A percentile compares a stretch with the other conserved stretches of the same genome.
These are phyloP conservation scores for Hevea brasiliensis DNA, from an alignment of 345 rosid genomes.

Conservation along the genomic window DNA sequence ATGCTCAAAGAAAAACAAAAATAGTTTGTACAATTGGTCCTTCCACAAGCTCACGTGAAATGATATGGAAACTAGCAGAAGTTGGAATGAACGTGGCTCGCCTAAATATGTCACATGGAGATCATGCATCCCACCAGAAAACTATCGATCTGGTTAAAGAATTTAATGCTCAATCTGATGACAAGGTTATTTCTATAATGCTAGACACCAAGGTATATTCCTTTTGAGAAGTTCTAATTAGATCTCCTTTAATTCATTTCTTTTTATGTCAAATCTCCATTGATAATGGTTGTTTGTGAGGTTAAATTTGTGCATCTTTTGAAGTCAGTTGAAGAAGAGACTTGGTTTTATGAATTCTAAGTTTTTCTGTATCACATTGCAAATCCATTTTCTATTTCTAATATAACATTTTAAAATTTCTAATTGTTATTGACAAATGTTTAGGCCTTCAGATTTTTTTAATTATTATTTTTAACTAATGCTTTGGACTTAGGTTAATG, in stretches of 20 bases:
- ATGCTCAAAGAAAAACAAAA: slow-evolving; percentile 71
- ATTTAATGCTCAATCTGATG: slow-evolving; percentile 75
- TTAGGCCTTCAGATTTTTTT: background rate
- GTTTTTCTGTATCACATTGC: background rate
- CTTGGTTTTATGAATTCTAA: background rate
- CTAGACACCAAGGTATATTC: slow-evolving; percentile 82
- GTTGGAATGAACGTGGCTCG: slow-evolving; percentile 96
- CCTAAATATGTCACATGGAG: slow-evolving; percentile 95
- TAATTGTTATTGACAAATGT: background rate
- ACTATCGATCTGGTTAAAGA: slow-evolving; percentile 88
- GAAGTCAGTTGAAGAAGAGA: background rate
- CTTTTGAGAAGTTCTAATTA: background rate
- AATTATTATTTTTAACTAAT: too few relatives aligned
- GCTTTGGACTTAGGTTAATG: background rate
- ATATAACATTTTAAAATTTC: background rate
- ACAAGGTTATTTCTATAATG: slow-evolving; percentile 87
- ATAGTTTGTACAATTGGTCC: slow-evolving; percentile 96
- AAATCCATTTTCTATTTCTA: background rate
- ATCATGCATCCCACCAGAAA: slow-evolving; percentile 84
- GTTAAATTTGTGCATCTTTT: background rate
- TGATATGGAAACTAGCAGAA: slow-evolving; percentile 97
- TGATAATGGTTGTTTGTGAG: background rate
- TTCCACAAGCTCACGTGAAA: slow-evolving; percentile 85
- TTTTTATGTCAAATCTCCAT: background rate
- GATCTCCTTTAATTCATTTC: background rate